phyloP scores from a whole-genome alignment of 768 basidiomycete species.

The Boletus bicolor region DNA sequence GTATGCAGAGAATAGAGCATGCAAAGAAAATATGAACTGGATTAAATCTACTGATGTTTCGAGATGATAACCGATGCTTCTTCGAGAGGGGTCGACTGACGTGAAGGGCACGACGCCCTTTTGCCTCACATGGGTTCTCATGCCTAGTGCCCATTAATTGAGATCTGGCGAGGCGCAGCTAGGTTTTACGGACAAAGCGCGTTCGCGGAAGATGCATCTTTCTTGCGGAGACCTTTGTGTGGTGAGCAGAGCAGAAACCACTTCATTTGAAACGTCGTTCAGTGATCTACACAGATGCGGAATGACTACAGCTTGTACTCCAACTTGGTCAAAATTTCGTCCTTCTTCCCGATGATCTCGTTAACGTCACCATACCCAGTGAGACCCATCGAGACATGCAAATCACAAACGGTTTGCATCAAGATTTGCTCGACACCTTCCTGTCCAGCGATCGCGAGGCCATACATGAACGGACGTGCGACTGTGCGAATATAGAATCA shows the following conservation, averaged over 20 bases:
- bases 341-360: constrained; percentile 59
- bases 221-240: background rate
- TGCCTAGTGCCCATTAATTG: no score
- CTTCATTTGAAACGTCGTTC: background rate
- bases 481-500: constrained; percentile 38
- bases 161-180: background rate
- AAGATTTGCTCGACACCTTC: constrained; percentile 75
- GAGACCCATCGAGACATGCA: constrained; percentile 63
- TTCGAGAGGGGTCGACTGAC: no score
- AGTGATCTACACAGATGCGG: background rate
- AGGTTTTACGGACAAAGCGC: background rate
- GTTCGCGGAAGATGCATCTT: background rate
- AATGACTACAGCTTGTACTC: constrained; percentile 18
- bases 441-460: constrained; percentile 65
- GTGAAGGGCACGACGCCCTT: no score
- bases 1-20: no score
- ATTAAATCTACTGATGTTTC: no score
- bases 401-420: constrained; percentile 61
- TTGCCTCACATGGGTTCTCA: no score
- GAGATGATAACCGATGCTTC: no score
- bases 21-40: no score
- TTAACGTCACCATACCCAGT: constrained; percentile 53
- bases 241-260: background rate
- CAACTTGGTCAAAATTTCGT: constrained; percentile 25
- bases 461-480: constrained; percentile 74